Evolutionary conservation across 2,329 filamentous ascomycete species (phyloP), one percentile per base, ranked within the genome.

Genomic region (Ambrosiella cleistominuta): DNA sequence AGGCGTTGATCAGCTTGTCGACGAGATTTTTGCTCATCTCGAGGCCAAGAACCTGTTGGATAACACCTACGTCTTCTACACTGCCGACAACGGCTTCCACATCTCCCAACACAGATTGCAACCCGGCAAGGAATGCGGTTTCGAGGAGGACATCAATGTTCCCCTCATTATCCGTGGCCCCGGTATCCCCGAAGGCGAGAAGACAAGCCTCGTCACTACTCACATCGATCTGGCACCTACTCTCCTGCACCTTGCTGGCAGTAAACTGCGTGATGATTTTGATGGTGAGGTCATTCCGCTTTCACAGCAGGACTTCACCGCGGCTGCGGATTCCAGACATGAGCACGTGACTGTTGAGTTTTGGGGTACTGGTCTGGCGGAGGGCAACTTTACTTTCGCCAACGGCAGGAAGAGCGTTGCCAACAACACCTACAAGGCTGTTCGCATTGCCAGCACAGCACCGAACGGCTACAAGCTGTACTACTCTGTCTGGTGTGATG

Each of bases 141-240:
- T 70, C 57, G 75, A 79, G 54, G 71, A 73, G 47, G 76, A 79
- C 59, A 75, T 78, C 49, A 71, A 74, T 2, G 70, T 79, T 1
- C 76, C 76, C 0, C 61, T 79, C 13, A 69, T 75, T 36, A 68
- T 79, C 17, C 70, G 76, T 1, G 76, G 76, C 0, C 75, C 76
- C 0, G 72, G 73, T 1, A 64, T 79, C 0, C 65, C 70, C 0
- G 64, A 67, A 17, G 71, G 71, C 1, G 57, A 64, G 8, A 65
- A 66, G 0, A 66, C 69, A 7, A 65, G 72, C 27, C 64, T 67
- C 0, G 71, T 75, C 0, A 76, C 74, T 0, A 72, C 74, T 0
- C 76, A 81, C 56, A 74, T 75, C 1, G 78, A 81, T 61, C 67
- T 81, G 3, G 76, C 73, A 0, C 77, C 78, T 0, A 81, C 78